Conservation (phyloP, 2,329 filamentous ascomycete species). For the Claviceps monticola region DNA sequence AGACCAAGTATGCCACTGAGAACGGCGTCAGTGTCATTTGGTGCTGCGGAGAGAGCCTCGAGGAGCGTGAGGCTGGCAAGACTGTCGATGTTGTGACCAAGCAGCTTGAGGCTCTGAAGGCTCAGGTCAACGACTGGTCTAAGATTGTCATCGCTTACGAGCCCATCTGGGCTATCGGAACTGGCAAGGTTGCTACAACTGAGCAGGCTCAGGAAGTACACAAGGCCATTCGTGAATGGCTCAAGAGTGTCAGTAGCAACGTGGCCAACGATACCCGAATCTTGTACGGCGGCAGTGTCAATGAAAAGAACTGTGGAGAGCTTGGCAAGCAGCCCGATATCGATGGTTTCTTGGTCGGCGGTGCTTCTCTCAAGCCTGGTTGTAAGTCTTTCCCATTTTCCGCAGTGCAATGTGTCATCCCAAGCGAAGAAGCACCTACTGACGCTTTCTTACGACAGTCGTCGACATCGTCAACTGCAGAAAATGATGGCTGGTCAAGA, state of each 20-base stretch:
- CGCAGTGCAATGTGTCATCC: not conserved
- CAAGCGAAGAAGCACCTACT: not conserved
- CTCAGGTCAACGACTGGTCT: constrained; percentile 69
- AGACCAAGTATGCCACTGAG: constrained; percentile 87
- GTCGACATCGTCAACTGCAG: constrained; percentile 45
- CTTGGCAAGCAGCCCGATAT: constrained; percentile 87
- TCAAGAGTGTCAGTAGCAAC: constrained; percentile 60
- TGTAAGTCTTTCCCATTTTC: constrained; percentile 41
- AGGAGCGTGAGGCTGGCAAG: constrained; percentile 75
- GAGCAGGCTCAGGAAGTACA: constrained; percentile 91
- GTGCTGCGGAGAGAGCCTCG: constrained; percentile 91
- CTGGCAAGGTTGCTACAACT: constrained; percentile 81
- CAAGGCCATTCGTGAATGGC: constrained; percentile 80
- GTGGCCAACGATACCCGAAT: constrained; percentile 81
- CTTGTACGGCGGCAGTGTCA: constrained; percentile 93
- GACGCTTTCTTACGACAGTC: constrained; percentile 21
- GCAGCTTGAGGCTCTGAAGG: constrained; percentile 74
- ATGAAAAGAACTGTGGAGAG: constrained; percentile 94
- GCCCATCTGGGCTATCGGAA: constrained; percentile 94
- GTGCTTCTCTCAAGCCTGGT: constrained; percentile 91
- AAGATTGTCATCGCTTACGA: constrained; percentile 97
- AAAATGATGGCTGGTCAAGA: constrained; percentile 27
- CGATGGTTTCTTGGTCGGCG: constrained; percentile 94
- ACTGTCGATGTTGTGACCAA: constrained; percentile 75
- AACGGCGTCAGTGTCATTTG: constrained; percentile 84